A percentile compares a stretch with the other conserved stretches of the same genome.
phyloP scores from a whole-genome alignment of 495 filamentous ascomycete species.

The Daldinia concentrica region DNA sequence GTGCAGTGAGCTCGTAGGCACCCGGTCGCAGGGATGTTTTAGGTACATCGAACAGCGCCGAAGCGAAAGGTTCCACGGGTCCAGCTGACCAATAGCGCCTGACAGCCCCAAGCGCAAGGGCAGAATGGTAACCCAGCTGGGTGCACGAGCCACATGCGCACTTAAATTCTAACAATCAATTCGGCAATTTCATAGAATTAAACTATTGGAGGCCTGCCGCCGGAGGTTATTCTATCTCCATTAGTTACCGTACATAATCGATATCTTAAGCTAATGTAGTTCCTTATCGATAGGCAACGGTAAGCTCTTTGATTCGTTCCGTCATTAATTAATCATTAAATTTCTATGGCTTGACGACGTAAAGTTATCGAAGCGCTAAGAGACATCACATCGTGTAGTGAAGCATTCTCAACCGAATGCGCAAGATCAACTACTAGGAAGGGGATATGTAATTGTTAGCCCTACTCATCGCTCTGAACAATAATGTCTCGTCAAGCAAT shows the following conservation, averaged over 20 bases:
- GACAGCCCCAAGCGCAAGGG: constrained; percentile 10
- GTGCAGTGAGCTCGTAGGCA: neutral
- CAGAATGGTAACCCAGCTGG: neutral
- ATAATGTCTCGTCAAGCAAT: constrained; percentile 45
- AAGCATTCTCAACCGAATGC: too few species aligned
- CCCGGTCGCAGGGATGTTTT: constrained; percentile 19
- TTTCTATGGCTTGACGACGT: constrained; percentile 19
- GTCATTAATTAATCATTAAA: constrained; percentile 36
- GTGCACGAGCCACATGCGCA: neutral
- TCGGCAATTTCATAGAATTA: constrained; percentile 17
- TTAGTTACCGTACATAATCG: neutral
- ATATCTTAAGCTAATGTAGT: neutral
- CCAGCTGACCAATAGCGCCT: constrained; percentile 35
- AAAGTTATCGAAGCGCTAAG: constrained; percentile 25
- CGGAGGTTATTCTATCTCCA: neutral
- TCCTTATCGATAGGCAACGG: constrained; percentile 23
- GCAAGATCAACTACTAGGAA: constrained; percentile 1
- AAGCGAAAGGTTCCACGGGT: constrained; percentile 15
- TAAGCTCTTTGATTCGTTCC: constrained; percentile 31
- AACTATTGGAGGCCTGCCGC: constrained; percentile 29
- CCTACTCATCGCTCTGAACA: neutral
- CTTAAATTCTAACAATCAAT: neutral
- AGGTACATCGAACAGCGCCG: constrained; percentile 27
- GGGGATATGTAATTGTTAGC: constrained; percentile 13
- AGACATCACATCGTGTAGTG: neutral